Conservation (phyloP, 2,329 filamentous ascomycete genomes). For the Aspergillus sp. region DNA sequence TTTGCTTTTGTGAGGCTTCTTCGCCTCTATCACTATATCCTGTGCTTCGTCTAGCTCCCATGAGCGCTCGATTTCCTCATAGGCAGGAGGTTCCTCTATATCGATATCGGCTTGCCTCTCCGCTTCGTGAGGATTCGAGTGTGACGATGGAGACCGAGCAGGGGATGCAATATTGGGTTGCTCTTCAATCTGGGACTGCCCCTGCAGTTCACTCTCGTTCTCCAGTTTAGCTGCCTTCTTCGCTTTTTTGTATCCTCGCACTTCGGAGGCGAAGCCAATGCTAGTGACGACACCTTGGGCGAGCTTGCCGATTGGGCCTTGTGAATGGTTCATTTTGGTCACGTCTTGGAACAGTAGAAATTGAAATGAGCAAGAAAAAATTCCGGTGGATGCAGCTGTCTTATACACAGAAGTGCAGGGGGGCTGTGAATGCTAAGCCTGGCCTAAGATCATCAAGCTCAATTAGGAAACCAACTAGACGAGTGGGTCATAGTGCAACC, state of each 20-base stretch:
- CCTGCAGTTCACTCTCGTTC: not conserved
- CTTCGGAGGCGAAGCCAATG: constrained; percentile 29
- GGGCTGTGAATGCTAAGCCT: not conserved
- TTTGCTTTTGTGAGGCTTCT: not conserved
- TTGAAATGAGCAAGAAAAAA: too few relatives aligned
- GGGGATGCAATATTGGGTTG: not conserved
- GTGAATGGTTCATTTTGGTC: not conserved
- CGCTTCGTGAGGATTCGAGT: not conserved
- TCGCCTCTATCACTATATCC: not conserved
- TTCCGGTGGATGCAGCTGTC: not conserved
- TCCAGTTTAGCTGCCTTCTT: not conserved
- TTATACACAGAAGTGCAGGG: not conserved
- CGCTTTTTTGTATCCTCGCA: constrained; percentile 18
- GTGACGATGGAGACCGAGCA: not conserved
- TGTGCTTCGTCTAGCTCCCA: constrained; percentile 28
- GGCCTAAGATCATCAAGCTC: not conserved
- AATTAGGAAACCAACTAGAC: not conserved
- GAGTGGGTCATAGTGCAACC: not conserved
- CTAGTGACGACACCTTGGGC: constrained; percentile 24
- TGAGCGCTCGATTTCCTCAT: constrained; percentile 17
- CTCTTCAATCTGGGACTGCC: not conserved
- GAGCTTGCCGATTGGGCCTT: not conserved
- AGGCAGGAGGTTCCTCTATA: not conserved
- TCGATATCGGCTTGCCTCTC: not conserved
- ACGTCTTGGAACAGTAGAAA: too few relatives aligned